phyloP scores from a whole-genome alignment of 768 basidiomycete species.

The Coprinopsis cinerea region DNA sequence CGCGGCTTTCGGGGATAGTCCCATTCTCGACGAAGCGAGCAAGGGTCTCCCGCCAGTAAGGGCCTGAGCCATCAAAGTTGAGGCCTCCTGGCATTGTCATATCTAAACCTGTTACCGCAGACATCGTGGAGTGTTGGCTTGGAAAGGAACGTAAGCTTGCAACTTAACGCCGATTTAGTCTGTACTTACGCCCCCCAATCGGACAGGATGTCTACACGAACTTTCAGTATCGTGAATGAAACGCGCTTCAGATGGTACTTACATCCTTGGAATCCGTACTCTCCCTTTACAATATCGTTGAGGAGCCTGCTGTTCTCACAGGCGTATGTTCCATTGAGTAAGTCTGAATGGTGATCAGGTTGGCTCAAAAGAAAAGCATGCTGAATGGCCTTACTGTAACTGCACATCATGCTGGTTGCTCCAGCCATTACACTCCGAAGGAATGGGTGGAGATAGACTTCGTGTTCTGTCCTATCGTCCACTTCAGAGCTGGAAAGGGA shows the following conservation, averaged over 20 bases:
- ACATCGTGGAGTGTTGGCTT: conserved; percentile 44
- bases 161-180: neutral
- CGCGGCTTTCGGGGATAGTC: conserved; percentile 55
- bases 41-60: conserved; percentile 66
- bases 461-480: conserved; percentile 75
- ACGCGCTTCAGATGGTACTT: conserved; percentile 16
- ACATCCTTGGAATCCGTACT: conserved; percentile 76
- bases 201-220: conserved; percentile 51
- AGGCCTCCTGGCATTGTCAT: conserved; percentile 71
- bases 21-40: conserved; percentile 65
- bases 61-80: conserved; percentile 39
- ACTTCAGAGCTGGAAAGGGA: conserved; percentile 57
- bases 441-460: conserved; percentile 69
- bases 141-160: neutral
- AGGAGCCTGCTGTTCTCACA: conserved; percentile 69
- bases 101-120: conserved; percentile 57
- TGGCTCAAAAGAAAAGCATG: neutral
- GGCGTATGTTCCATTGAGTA: conserved; percentile 65
- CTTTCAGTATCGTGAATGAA: neutral
- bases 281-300: conserved; percentile 70
- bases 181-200: conserved; percentile 59
- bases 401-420: conserved; percentile 70
- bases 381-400: conserved; percentile 45
- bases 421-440: conserved; percentile 69
- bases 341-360: conserved; percentile 33